A percentile compares a stretch with the other conserved stretches of the same genome.
Conservation (phyloP, 1,139 yeast species). For the Saccharomyces hybrid region DNA sequence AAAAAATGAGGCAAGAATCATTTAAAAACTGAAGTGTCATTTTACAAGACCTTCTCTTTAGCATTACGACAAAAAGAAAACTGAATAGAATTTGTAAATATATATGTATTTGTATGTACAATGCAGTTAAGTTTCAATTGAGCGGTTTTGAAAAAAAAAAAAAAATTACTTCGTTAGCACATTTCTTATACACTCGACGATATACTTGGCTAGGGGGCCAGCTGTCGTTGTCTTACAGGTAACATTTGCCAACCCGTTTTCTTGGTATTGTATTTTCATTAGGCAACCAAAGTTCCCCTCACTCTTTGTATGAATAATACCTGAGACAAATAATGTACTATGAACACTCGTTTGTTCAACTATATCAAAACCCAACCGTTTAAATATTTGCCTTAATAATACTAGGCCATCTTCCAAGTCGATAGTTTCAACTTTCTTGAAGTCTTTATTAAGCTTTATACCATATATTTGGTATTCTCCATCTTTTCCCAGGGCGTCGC, state of each 20-base stretch:
- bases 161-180: constrained; percentile 7
- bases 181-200: constrained; percentile 20
- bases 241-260: constrained; percentile 22
- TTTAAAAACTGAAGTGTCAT: constrained; percentile 2
- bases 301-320: constrained; percentile 44
- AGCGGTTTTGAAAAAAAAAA: background rate
- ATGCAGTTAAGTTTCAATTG: background rate
- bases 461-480: constrained; percentile 43
- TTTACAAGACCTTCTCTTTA: background rate
- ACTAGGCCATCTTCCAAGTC: constrained; percentile 17
- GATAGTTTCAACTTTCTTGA: constrained; percentile 8
- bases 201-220: constrained; percentile 18
- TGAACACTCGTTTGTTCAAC: constrained; percentile 39
- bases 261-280: constrained; percentile 30
- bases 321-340: constrained; percentile 52
- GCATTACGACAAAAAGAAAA: background rate
- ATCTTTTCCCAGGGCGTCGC: constrained; percentile 45
- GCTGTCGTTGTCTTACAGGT: constrained; percentile 28
- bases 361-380: constrained; percentile 48
- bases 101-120: background rate
- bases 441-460: constrained; percentile 14
- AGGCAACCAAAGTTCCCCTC: constrained; percentile 36
- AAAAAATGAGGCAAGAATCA: constrained; percentile 28
- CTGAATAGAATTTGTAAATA: background rate
- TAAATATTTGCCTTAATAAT: constrained; percentile 32